phyloP scores from a whole-genome alignment of 345 rosid species.

The Citrus unshiu region DNA sequence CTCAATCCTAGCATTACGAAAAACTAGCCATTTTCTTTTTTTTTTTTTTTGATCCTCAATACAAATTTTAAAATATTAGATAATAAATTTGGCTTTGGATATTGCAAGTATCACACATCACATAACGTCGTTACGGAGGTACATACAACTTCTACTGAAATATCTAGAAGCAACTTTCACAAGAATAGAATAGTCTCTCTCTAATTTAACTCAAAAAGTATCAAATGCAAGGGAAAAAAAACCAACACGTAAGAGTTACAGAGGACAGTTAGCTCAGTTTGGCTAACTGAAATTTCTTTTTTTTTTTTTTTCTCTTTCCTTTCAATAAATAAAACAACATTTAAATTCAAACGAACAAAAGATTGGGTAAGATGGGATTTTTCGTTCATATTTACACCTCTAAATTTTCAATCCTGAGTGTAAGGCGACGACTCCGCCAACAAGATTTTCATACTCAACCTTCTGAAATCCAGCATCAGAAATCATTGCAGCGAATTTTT shows the following conservation, averaged over 20 bases:
- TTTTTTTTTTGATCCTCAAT: no score
- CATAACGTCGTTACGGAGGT: no score
- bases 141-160: no score
- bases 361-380: background rate
- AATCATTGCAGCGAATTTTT: conserved; percentile 81
- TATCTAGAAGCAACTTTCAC: no score
- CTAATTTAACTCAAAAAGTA: no score
- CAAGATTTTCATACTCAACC: conserved; percentile 94
- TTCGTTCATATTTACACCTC: background rate
- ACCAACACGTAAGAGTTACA: background rate
- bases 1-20: no score
- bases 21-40: no score
- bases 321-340: background rate
- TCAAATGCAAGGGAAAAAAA: background rate
- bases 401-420: conserved; percentile 79
- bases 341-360: background rate
- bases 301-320: background rate
- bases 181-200: no score
- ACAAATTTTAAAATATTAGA: no score
- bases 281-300: background rate
- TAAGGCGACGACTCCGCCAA: conserved; percentile 90
- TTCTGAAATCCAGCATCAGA: conserved; percentile 89
- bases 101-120: no score
- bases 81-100: no score
- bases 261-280: background rate